These are phyloP conservation scores for Trichophaea hybrida DNA, from an alignment of 2,329 filamentous ascomycete species.

Conservation along the genomic window DNA sequence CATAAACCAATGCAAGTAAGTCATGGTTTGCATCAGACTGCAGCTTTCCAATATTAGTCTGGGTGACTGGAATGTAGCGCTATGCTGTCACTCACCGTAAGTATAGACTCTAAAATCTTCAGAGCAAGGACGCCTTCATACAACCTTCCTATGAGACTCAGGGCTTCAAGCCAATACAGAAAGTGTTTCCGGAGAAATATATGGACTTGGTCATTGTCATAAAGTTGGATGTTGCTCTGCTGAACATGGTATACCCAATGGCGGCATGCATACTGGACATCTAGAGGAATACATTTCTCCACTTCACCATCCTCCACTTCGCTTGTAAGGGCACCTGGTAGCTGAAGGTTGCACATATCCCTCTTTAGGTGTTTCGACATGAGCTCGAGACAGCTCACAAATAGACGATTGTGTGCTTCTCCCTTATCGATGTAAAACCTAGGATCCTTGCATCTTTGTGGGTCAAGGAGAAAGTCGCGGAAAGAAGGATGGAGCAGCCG, in stretches of 20 bases:
- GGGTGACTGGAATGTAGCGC: too few relatives aligned
- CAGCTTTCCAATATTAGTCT: neutral
- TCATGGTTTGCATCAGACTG: neutral
- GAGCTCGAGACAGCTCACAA: conserved; percentile 15
- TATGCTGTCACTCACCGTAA: neutral
- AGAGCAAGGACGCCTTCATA: neutral
- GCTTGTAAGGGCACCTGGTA: conserved; percentile 10
- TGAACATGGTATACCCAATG: conserved; percentile 26
- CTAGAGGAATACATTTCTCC: conserved; percentile 7
- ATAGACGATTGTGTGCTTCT: conserved; percentile 15
- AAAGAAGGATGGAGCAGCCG: conserved; percentile 27
- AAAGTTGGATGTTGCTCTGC: neutral
- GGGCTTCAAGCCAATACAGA: too few relatives aligned
- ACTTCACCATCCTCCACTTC: conserved; percentile 9
- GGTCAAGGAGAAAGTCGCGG: conserved; percentile 26
- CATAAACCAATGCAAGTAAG: neutral
- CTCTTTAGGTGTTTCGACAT: conserved; percentile 15
- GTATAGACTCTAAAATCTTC: neutral
- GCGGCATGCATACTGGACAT: conserved; percentile 25
- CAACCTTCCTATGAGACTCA: conserved; percentile 13
- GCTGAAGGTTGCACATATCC: conserved; percentile 18
- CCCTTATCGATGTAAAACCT: conserved; percentile 19
- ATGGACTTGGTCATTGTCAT: conserved; percentile 6
- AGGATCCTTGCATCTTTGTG: conserved; percentile 5
- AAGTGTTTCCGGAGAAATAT: conserved; percentile 15